phyloP scores from a whole-genome alignment of 2,329 filamentous ascomycete species.

The Elsinoe fawcettii region DNA sequence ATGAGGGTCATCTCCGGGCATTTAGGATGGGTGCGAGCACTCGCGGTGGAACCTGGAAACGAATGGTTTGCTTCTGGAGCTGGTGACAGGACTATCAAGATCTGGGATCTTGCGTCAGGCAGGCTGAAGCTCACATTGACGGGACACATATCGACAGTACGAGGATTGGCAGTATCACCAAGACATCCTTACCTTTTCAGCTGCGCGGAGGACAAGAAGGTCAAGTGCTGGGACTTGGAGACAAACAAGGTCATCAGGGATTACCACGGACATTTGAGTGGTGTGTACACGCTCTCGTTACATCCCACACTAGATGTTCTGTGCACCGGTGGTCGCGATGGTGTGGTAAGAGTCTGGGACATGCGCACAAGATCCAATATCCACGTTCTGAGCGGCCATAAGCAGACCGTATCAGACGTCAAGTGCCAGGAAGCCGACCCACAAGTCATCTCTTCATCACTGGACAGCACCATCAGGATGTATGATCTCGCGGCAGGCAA shows the following conservation, averaged over 20 bases:
- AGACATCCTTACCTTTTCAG: constrained; percentile 95
- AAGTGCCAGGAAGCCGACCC: constrained; percentile 94
- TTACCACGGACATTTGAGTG: constrained; percentile 92
- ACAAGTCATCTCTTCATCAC: constrained; percentile 86
- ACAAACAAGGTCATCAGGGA: constrained; percentile 99
- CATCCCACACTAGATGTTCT: constrained; percentile 92
- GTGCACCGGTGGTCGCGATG: constrained; percentile 89
- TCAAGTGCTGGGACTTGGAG: constrained; percentile 98
- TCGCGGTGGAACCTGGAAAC: constrained; percentile 92
- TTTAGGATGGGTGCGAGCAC: constrained; percentile 81
- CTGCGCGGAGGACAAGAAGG: constrained; percentile 98
- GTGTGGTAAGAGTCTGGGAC: constrained; percentile 93
- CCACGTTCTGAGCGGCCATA: constrained; percentile 86
- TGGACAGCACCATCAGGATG: constrained; percentile 82
- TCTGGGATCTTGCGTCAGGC: constrained; percentile 91
- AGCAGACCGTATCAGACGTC: constrained; percentile 78
- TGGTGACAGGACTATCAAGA: constrained; percentile 94
- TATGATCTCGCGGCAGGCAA: constrained; percentile 97
- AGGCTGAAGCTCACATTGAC: constrained; percentile 78
- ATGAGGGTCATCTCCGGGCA: constrained; percentile 97
- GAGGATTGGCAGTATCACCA: constrained; percentile 84
- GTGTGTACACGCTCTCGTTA: constrained; percentile 87
- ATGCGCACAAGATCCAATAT: constrained; percentile 96
- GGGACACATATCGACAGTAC: constrained; percentile 87
- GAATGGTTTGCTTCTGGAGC: constrained; percentile 96